Conservation (phyloP, 2,329 filamentous ascomycete species). For the Botrytis aclada region DNA sequence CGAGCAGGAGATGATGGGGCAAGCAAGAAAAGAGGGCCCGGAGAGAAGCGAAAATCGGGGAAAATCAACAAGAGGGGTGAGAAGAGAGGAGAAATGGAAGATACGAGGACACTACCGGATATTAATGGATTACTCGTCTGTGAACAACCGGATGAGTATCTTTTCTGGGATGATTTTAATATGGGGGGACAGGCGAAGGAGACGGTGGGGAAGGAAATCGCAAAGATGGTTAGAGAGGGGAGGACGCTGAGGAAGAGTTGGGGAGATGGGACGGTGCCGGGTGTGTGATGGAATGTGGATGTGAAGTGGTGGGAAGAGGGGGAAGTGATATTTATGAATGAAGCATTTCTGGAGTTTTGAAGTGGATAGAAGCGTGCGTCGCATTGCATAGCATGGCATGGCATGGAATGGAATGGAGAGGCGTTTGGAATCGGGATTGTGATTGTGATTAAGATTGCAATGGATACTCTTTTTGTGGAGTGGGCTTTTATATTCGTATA, state of each 20-base stretch:
- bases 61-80: background rate
- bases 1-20: slow-evolving; percentile 25
- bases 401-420: background rate
- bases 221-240: slow-evolving; percentile 24
- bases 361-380: background rate
- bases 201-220: slow-evolving; percentile 37
- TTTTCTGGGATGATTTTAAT: slow-evolving; percentile 53
- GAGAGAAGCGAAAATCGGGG: background rate
- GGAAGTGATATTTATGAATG: background rate
- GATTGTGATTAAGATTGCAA: background rate
- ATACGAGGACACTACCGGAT: slow-evolving; percentile 12
- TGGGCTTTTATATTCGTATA: background rate
- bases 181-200: slow-evolving; percentile 42
- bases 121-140: slow-evolving; percentile 39
- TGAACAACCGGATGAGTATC: slow-evolving; percentile 41
- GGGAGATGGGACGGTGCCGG: background rate
- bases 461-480: background rate
- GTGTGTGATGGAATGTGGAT: background rate
- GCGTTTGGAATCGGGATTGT: background rate
- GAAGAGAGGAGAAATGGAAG: background rate
- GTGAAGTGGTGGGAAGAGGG: background rate
- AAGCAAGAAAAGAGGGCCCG: slow-evolving; percentile 12
- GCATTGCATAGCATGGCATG: background rate
- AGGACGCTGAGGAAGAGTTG: background rate
- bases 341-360: background rate